These are phyloP conservation scores for Croton setiger DNA, from an alignment of 441 rosid species.

Conservation along the genomic window DNA sequence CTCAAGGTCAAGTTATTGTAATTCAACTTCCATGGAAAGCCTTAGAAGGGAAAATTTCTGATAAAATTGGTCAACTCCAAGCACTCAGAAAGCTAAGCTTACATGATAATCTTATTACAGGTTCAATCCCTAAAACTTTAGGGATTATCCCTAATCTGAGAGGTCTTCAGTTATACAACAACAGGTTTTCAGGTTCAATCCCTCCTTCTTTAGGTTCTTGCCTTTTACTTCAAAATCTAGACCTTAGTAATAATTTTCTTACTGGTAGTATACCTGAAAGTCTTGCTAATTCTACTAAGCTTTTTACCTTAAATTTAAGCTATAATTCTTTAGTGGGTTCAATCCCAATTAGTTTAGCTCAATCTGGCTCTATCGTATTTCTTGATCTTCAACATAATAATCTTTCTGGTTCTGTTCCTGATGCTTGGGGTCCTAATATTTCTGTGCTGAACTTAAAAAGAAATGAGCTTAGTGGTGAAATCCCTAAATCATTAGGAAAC, in stretches of 20 bases:
- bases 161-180: constrained; percentile 70
- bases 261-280: constrained; percentile 50
- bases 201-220: constrained; percentile 66
- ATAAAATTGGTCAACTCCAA: constrained; percentile 72
- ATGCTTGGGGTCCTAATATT: constrained; percentile 51
- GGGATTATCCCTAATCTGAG: constrained; percentile 70
- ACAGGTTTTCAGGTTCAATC: constrained; percentile 57
- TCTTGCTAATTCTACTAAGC: constrained; percentile 62
- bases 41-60: constrained; percentile 62
- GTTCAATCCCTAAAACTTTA: constrained; percentile 54
- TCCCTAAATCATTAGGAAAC: constrained; percentile 54
- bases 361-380: constrained; percentile 49
- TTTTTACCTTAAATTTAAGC: constrained; percentile 61
- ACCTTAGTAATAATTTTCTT: constrained; percentile 61
- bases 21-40: constrained; percentile 79
- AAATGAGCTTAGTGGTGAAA: constrained; percentile 44
- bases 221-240: constrained; percentile 64
- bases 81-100: constrained; percentile 76
- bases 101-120: constrained; percentile 58
- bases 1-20: constrained; percentile 72
- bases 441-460: constrained; percentile 48
- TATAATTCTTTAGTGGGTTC: constrained; percentile 59
- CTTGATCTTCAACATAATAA: constrained; percentile 64
- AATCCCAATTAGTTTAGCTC: constrained; percentile 43
- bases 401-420: constrained; percentile 55